These are phyloP conservation scores for Nothophoma quercina DNA, from an alignment of 2,329 filamentous ascomycete genomes.

Conservation along the genomic window DNA sequence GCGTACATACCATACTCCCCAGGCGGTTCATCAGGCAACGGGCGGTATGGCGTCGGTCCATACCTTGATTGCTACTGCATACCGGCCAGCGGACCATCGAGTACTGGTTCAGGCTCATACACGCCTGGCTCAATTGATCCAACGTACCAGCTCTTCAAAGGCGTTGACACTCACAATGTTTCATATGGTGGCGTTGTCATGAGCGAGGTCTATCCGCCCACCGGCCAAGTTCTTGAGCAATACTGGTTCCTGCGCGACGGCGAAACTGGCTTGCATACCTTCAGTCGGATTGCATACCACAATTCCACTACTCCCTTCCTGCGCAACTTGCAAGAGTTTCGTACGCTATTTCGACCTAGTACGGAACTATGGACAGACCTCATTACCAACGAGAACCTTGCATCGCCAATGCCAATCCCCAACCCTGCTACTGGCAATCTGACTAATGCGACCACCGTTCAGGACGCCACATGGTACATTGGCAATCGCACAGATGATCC, in stretches of 20 bases:
- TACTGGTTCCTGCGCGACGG: conserved; percentile 71
- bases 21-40: conserved; percentile 13
- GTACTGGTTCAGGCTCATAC: conserved; percentile 57
- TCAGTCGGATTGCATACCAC: conserved; percentile 66
- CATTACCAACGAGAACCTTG: conserved; percentile 48
- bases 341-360: conserved; percentile 68
- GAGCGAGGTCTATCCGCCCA: conserved; percentile 65
- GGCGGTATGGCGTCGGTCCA: conserved; percentile 49
- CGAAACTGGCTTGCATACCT: conserved; percentile 69
- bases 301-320: conserved; percentile 65
- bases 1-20: conserved; percentile 14
- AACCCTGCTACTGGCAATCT: conserved; percentile 31
- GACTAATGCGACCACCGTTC: conserved; percentile 59
- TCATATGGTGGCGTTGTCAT: conserved; percentile 67
- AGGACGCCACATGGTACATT: conserved; percentile 70
- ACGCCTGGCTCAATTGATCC: conserved; percentile 62
- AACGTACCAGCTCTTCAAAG: conserved; percentile 60
- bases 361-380: conserved; percentile 69
- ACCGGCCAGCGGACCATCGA: conserved; percentile 45
- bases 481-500: conserved; percentile 62
- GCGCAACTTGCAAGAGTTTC: conserved; percentile 67
- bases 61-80: conserved; percentile 72
- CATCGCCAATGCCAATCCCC: conserved; percentile 2
- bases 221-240: conserved; percentile 67
- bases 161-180: conserved; percentile 57